Conservation (phyloP, 768 basidiomycete species). For the Polyporus arcularius region DNA sequence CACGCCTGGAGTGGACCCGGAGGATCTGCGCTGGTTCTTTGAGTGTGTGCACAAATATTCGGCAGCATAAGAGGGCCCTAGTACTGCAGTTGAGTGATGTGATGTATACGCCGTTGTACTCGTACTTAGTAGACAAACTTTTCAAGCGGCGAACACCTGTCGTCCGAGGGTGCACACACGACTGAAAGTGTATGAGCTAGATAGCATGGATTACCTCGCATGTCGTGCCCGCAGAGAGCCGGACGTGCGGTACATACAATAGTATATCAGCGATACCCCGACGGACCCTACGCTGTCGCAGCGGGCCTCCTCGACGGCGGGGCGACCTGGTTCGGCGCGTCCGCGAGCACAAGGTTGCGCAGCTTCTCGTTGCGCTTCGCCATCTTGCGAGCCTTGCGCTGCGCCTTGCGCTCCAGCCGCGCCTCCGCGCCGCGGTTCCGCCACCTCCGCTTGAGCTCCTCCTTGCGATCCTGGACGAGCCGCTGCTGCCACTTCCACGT, state of each 20-base stretch:
- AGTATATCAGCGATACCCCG: not conserved
- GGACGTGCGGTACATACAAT: slow-evolving; percentile 1
- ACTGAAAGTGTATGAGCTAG: slow-evolving; percentile 7
- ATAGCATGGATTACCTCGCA: slow-evolving; percentile 12
- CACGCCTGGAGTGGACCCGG: slow-evolving; percentile 92
- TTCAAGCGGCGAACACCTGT: not conserved
- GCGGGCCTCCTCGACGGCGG: slow-evolving; percentile 19
- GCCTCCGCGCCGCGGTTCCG: slow-evolving; percentile 38
- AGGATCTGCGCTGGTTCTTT: slow-evolving; percentile 89
- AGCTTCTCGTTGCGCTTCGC: slow-evolving; percentile 30
- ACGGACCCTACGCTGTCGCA: not conserved
- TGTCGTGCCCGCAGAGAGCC: not conserved
- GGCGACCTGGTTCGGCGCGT: slow-evolving; percentile 33
- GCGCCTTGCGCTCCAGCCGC: slow-evolving; percentile 23
- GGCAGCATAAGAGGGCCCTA: slow-evolving; percentile 14
- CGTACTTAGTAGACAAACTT: not conserved
- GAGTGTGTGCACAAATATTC: slow-evolving; percentile 89
- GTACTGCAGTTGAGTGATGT: not conserved
- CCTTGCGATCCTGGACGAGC: slow-evolving; percentile 57
- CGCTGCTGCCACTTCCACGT: slow-evolving; percentile 70
- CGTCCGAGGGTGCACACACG: not conserved
- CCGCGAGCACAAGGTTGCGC: slow-evolving; percentile 30
- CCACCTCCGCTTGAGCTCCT: slow-evolving; percentile 60
- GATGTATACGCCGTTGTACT: slow-evolving; percentile 8
- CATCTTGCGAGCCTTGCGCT: slow-evolving; percentile 31